Percentiles rank a stretch among this genome's conserved stretches.
phyloP scores from a whole-genome alignment of 192 early-diverging fungal genomes.

The Coemansia sp. region DNA sequence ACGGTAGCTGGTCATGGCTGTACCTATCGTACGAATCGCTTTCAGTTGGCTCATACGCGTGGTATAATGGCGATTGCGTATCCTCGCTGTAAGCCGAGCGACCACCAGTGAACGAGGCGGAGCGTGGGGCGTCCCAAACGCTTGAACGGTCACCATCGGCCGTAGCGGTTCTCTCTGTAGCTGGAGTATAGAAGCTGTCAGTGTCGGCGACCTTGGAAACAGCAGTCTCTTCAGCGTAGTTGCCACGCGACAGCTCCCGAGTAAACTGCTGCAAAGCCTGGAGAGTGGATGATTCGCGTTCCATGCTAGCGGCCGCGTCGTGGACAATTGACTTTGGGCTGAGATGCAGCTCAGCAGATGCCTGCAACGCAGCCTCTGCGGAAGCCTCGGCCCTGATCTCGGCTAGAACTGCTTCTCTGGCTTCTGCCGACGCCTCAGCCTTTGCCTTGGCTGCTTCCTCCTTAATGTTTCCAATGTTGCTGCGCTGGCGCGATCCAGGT shows the following conservation, averaged over 20 bases:
- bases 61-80: slow-evolving; percentile 17
- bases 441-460: slow-evolving; percentile 35
- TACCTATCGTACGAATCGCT: slow-evolving; percentile 8
- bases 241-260: slow-evolving; percentile 12
- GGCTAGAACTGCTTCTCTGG: slow-evolving; percentile 45
- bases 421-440: slow-evolving; percentile 39
- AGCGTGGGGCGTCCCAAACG: slow-evolving; percentile 25
- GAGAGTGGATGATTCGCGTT: slow-evolving; percentile 7
- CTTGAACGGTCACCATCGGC: neutral
- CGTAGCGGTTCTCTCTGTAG: neutral
- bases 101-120: slow-evolving; percentile 11
- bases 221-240: slow-evolving; percentile 17
- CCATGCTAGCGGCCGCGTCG: slow-evolving; percentile 33
- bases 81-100: slow-evolving; percentile 21
- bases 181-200: slow-evolving; percentile 11
- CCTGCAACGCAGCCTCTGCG: slow-evolving; percentile 41
- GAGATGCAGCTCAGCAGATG: slow-evolving; percentile 45
- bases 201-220: slow-evolving; percentile 8
- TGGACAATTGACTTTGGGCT: slow-evolving; percentile 25
- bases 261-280: slow-evolving; percentile 15
- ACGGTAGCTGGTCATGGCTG: slow-evolving; percentile 5
- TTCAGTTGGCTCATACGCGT: slow-evolving; percentile 19
- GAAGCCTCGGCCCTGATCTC: slow-evolving; percentile 50
- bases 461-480: slow-evolving; percentile 6
- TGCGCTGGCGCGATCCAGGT: slow-evolving; percentile 20